Conservation (phyloP, 2,329 filamentous ascomycete species). For the Apiospora saccharicola region DNA sequence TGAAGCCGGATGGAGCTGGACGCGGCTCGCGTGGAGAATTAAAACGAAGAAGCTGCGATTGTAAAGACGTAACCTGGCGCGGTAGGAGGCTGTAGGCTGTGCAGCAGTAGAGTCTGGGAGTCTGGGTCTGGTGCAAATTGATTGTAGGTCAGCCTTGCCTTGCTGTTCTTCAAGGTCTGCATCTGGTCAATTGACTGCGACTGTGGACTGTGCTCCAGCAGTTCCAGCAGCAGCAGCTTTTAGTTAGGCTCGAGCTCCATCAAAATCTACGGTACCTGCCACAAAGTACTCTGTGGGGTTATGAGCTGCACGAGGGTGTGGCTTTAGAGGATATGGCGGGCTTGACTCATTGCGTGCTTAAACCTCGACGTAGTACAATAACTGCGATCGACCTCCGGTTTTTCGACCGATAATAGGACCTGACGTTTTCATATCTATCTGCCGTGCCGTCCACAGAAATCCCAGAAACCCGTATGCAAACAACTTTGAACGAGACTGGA, state of each 20-base stretch:
- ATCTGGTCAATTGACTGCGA: conserved; percentile 6
- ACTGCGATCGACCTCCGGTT: conserved; percentile 3
- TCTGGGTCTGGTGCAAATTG: not conserved
- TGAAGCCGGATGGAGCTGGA: conserved; percentile 16
- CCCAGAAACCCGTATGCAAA: not conserved
- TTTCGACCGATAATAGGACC: not conserved
- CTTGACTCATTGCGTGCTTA: conserved; percentile 18
- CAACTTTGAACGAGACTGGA: not conserved
- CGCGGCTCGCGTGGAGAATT: conserved; percentile 20
- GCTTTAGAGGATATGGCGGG: not conserved
- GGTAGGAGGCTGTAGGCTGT: not conserved
- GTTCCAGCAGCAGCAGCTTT: not conserved
- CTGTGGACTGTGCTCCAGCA: not conserved
- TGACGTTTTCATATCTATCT: not conserved
- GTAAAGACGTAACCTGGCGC: not conserved
- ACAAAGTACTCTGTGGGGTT: conserved; percentile 10
- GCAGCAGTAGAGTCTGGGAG: not conserved
- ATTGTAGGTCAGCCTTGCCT: conserved; percentile 10
- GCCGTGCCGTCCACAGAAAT: not conserved
- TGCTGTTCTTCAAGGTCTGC: conserved; percentile 1
- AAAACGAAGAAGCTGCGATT: conserved; percentile 9
- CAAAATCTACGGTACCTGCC: not conserved
- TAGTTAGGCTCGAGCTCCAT: not conserved
- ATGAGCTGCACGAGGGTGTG: not conserved
- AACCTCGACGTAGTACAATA: not conserved